Percentiles rank a stretch among this genome's conserved stretches.
Evolutionary conservation across 495 filamentous ascomycete genomes (phyloP).

Genomic region (Endocarpon pusillum): DNA sequence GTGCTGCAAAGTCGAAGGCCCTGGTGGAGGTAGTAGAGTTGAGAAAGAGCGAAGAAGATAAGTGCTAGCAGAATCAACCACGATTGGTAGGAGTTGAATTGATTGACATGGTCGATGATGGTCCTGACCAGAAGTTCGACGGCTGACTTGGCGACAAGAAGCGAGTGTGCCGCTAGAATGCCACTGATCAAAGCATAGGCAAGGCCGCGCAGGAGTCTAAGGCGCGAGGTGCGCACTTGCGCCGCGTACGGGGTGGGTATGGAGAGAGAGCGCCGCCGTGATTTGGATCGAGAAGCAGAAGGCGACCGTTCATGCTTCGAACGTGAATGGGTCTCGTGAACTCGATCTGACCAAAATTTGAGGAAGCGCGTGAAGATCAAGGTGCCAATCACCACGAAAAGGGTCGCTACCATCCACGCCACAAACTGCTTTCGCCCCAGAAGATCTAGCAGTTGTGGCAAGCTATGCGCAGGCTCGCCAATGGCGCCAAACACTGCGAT

Average conservation of each 20-base stretch:
- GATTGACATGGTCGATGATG: slow-evolving; percentile 69
- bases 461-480: slow-evolving; percentile 79
- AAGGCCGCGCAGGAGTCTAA: slow-evolving; percentile 74
- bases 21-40: slow-evolving; percentile 88
- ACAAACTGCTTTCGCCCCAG: slow-evolving; percentile 61
- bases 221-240: slow-evolving; percentile 22
- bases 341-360: slow-evolving; percentile 30
- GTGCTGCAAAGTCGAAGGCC: slow-evolving; percentile 90
- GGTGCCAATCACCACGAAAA: slow-evolving; percentile 50
- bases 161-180: slow-evolving; percentile 80
- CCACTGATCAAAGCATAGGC: slow-evolving; percentile 81
- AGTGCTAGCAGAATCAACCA: slow-evolving; percentile 85
- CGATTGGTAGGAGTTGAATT: slow-evolving; percentile 94
- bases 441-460: slow-evolving; percentile 65
- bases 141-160: slow-evolving; percentile 89
- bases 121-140: slow-evolving; percentile 94
- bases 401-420: slow-evolving; percentile 76
- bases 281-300: background rate
- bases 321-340: slow-evolving; percentile 10
- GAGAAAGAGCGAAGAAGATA: slow-evolving; percentile 64
- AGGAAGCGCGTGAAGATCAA: slow-evolving; percentile 39
- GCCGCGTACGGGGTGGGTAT: slow-evolving; percentile 17
- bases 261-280: slow-evolving; percentile 30
- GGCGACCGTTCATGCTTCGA: slow-evolving; percentile 11
- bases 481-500: slow-evolving; percentile 93